Base-by-base conservation (phyloP, 208 protist genomes). In the Leishmania lainsoni region DNA sequence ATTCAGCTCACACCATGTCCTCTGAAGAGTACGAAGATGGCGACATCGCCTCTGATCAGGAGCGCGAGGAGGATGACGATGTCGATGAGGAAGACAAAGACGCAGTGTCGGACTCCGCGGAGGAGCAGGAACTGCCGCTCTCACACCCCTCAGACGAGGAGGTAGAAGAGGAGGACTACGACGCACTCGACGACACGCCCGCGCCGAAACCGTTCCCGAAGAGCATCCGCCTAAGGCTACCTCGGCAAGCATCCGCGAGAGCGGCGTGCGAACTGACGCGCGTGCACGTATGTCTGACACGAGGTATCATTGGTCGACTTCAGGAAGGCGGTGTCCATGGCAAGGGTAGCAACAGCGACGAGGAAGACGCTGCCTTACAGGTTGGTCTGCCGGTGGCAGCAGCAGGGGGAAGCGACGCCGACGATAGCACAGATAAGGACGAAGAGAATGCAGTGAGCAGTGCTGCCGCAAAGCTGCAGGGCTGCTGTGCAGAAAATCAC, bases 271-370 rank as follows among this genome's bases (percentile, higher is more conserved):
- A 56, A 39, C 81, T 72, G 3, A 85, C 81, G 22, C 29, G 76
- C 66, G 77, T 85, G 63, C 73, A 81, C 52, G 81, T 85, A 35
- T 85, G 77, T 14, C 63, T 85, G 45, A 85, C 81, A 52, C 76
- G 81, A 3, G 81, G 81, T 42, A 61, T 49, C 5, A 81, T 85
- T 35, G 77, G 54, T 52, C 77, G 42, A 32, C 51, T 17, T 74
- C 22, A 10, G 14, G 32, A 9, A 42, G 29, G 51, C 20, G 51
- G 26, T 63, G 51, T n/a, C 20, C 32, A 51, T 9, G 20, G 17
- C 49, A 26, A 32, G 29, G 16, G 14, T 29, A 42, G n/a, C 29
- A 17, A 71, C 29, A 29, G n/a, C 56, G 59, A 39, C 52, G 61
- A 73, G 52, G 48, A 51, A 39, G 72, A 58, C 56, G 75, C 76